These are phyloP conservation scores for Cytospora piceae DNA, from an alignment of 2,329 filamentous ascomycete species.

Conservation along the genomic window DNA sequence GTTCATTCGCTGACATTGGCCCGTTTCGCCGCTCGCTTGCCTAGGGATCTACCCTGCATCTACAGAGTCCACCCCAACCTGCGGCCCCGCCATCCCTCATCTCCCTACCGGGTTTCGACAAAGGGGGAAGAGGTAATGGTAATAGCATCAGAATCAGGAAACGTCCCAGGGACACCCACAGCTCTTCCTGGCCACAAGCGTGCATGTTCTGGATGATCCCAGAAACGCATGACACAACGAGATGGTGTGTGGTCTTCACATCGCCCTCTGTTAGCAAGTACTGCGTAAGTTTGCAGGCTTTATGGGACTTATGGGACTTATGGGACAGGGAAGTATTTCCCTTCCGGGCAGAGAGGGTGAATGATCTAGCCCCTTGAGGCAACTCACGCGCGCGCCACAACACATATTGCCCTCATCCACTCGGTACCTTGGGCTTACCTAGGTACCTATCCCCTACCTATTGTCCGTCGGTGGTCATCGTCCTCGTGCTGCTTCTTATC, in stretches of 20 bases:
- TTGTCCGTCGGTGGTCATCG: not conserved
- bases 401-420: conserved; percentile 17
- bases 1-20: conserved; percentile 20
- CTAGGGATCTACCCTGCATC: conserved; percentile 29
- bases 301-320: not conserved
- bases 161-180: conserved; percentile 14
- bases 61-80: conserved; percentile 18
- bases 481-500: conserved; percentile 16
- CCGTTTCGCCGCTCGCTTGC: conserved; percentile 21
- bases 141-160: conserved; percentile 20
- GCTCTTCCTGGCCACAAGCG: not conserved
- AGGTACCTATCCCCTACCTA: conserved; percentile 15
- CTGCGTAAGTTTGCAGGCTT: not conserved
- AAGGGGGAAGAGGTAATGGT: conserved; percentile 22
- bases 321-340: conserved; percentile 14
- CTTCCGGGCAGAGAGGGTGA: conserved; percentile 14
- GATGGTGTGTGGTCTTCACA: not conserved
- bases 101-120: conserved; percentile 26
- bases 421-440: conserved; percentile 5
- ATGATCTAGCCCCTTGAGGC: conserved; percentile 17
- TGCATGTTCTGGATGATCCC: conserved; percentile 7
- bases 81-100: conserved; percentile 28
- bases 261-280: not conserved
- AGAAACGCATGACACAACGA: conserved; percentile 1
- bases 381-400: conserved; percentile 23